Conservation (phyloP, 208 protist species). For the Vickermania ingenoplastis region DNA sequence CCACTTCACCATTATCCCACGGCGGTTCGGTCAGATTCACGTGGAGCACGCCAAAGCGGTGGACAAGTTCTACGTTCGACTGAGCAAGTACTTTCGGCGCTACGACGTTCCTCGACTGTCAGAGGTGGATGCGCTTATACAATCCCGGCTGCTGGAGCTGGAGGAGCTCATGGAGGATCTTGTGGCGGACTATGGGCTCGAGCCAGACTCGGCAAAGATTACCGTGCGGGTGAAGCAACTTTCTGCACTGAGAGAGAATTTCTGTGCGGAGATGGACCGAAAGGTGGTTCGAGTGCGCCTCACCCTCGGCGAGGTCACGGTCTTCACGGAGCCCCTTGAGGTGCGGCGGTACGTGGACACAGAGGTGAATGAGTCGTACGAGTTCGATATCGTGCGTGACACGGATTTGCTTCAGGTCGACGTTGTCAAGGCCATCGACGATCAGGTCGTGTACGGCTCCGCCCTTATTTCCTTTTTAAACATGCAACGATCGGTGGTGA, state of each 20-base stretch:
- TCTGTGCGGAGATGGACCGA: constrained; percentile 27
- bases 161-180: constrained; percentile 67
- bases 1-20: constrained; percentile 43
- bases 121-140: constrained; percentile 44
- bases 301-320: constrained; percentile 46
- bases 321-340: constrained; percentile 26
- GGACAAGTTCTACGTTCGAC: constrained; percentile 59
- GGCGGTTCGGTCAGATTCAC: constrained; percentile 43
- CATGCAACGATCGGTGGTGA: constrained; percentile 50
- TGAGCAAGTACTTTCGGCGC: constrained; percentile 60
- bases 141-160: constrained; percentile 23
- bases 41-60: constrained; percentile 21
- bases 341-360: constrained; percentile 36
- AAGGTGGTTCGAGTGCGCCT: constrained; percentile 44
- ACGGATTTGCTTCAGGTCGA: constrained; percentile 76
- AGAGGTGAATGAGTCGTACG: constrained; percentile 46
- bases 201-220: constrained; percentile 57
- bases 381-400: constrained; percentile 69
- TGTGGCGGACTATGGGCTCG: constrained; percentile 56
- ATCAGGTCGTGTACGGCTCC: constrained; percentile 51
- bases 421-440: constrained; percentile 34
- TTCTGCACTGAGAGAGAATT: constrained; percentile 27
- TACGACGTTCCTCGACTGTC: constrained; percentile 61
- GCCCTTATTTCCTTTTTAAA: constrained; percentile 74
- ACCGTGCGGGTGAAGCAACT: constrained; percentile 35